Conservation (phyloP, 2,329 filamentous ascomycete genomes). For the Orbilia blumenaviensis region DNA sequence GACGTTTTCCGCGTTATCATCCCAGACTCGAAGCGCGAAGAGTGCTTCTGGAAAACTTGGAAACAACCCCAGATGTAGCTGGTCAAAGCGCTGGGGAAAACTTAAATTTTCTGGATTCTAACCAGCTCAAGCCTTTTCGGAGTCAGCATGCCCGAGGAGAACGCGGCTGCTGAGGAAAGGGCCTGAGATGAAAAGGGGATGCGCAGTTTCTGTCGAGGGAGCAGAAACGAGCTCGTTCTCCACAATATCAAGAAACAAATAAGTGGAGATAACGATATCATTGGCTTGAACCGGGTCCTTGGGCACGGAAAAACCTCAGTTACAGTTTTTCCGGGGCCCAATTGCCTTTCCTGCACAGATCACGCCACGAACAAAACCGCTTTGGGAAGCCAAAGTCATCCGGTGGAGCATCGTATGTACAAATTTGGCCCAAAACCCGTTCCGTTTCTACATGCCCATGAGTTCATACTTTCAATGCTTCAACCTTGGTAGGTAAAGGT, state of each 20-base stretch:
- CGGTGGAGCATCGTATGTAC: not conserved
- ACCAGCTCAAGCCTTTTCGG: constrained; percentile 15
- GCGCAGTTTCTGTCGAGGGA: not conserved
- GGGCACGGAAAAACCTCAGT: constrained; percentile 41
- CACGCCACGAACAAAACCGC: constrained; percentile 25
- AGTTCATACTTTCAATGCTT: constrained; percentile 32
- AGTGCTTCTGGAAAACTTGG: constrained; percentile 41
- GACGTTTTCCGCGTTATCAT: constrained; percentile 34
- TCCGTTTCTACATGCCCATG: constrained; percentile 27
- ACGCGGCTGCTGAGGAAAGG: constrained; percentile 24
- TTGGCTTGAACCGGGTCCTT: constrained; percentile 10
- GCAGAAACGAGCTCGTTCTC: constrained; percentile 29
- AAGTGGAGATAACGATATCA: constrained; percentile 2
- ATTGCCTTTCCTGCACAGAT: constrained; percentile 2
- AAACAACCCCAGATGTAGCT: constrained; percentile 12
- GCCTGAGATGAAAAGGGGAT: constrained; percentile 10
- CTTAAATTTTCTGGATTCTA: not conserved
- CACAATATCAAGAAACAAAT: constrained; percentile 28
- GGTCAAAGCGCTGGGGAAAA: constrained; percentile 31
- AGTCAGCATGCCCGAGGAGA: constrained; percentile 21
- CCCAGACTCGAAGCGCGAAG: constrained; percentile 27
- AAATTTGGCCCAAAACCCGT: constrained; percentile 27
- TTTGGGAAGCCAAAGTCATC: not conserved
- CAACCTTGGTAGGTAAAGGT: not conserved
- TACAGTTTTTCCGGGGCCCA: constrained; percentile 44